Percentiles rank a stretch among this genome's conserved stretches.
phyloP scores from a whole-genome alignment of 1,284 basidiomycete genomes.

The Porphyrellus sp. region DNA sequence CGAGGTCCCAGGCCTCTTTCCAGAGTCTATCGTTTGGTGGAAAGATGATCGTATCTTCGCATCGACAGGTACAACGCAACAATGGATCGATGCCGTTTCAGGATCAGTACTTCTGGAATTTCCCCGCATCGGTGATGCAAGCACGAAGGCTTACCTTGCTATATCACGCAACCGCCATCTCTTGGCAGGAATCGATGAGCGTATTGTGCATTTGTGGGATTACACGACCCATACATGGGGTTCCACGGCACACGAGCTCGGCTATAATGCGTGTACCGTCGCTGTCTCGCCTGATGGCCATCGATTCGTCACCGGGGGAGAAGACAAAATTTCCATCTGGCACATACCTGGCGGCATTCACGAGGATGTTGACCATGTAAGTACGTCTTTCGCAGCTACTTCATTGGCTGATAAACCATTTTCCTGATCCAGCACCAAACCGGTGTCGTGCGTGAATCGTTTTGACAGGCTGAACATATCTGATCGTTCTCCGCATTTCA shows the following conservation, averaged over 20 bases:
- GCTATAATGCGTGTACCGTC: constrained; percentile 5
- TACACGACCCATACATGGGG: constrained; percentile 6
- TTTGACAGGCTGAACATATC: not conserved
- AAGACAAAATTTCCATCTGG: constrained; percentile 18
- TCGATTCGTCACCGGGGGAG: constrained; percentile 14
- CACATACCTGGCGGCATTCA: not conserved
- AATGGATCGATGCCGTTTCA: constrained; percentile 11
- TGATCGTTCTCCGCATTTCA: not conserved
- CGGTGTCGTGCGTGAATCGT: constrained; percentile 5
- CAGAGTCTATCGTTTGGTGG: constrained; percentile 21
- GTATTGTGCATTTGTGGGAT: constrained; percentile 12
- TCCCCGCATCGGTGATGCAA: not conserved
- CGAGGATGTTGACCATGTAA: not conserved
- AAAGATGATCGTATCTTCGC: constrained; percentile 19
- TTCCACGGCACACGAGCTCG: not conserved
- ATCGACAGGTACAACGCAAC: constrained; percentile 12
- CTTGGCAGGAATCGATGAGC: constrained; percentile 8
- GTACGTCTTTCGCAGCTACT: not conserved
- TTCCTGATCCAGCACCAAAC: not conserved
- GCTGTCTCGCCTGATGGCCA: constrained; percentile 10
- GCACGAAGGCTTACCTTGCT: constrained; percentile 7
- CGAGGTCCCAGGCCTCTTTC: constrained; percentile 9
- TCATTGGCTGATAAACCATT: not conserved
- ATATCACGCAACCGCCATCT: constrained; percentile 10
- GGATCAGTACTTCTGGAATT: constrained; percentile 15